These are phyloP conservation scores for Dunaliella sp. DNA, from an alignment of 139 green algal species.

Conservation along the genomic window DNA sequence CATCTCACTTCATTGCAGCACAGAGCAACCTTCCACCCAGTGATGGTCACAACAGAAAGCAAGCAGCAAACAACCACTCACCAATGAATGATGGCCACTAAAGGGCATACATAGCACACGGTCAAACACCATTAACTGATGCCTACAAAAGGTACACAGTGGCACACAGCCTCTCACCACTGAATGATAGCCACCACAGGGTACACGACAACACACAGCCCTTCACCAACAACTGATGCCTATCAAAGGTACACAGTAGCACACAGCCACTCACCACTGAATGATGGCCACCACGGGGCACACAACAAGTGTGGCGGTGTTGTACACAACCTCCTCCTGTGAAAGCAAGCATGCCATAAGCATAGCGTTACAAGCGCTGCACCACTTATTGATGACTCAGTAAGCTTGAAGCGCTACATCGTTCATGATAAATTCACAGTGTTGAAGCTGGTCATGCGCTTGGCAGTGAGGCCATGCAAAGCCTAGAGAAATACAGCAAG, in stretches of 20 bases:
- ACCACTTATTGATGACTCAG: no score
- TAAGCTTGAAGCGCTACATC: no score
- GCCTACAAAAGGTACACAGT: neutral
- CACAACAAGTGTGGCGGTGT: conserved; percentile 85
- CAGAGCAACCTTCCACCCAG: no score
- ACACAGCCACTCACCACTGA: conserved; percentile 68
- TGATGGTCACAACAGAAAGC: no score
- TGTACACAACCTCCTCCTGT: conserved; percentile 22
- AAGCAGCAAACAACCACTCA: neutral
- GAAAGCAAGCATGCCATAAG: neutral
- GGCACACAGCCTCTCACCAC: neutral
- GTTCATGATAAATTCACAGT: no score
- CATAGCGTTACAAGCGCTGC: no score
- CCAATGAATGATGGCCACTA: neutral
- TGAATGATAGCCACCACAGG: neutral
- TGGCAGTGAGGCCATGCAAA: no score
- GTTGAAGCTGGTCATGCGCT: no score
- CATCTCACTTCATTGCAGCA: no score
- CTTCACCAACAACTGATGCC: neutral
- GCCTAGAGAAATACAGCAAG: no score
- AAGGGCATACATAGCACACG: neutral
- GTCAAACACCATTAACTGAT: neutral
- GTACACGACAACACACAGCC: neutral
- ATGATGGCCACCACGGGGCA: conserved; percentile 91
- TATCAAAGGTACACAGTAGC: neutral